These are phyloP conservation scores for Sporobolomyces phaffii DNA, from an alignment of 768 basidiomycete species.

Conservation along the genomic window DNA sequence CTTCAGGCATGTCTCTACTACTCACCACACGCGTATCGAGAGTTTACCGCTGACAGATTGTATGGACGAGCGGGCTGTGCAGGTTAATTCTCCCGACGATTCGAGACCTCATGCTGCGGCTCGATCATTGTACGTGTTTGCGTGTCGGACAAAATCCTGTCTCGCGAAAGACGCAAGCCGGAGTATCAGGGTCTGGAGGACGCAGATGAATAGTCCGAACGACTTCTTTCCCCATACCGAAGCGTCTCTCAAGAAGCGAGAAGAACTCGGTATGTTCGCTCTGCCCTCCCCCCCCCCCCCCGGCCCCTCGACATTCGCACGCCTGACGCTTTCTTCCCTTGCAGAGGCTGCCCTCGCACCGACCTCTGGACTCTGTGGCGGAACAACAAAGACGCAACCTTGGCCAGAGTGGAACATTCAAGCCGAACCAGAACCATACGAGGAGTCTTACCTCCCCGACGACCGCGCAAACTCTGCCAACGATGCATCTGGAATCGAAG, in stretches of 20 bases:
- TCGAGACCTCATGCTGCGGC: conserved; percentile 34
- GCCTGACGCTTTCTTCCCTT: no score
- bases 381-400: background rate
- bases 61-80: no score
- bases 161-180: conserved; percentile 3
- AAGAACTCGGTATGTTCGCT: conserved; percentile 12
- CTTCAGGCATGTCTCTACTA: conserved; percentile 23
- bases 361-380: background rate
- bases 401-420: conserved; percentile 30
- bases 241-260: conserved; percentile 5
- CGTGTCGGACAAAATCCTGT: conserved; percentile 26
- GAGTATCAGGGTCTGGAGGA: conserved; percentile 18
- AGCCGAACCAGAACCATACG: conserved; percentile 31
- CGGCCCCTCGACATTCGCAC: no score
- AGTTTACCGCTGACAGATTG: no score
- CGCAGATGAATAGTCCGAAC: conserved; percentile 33
- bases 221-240: conserved; percentile 33
- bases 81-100: conserved; percentile 40
- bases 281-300: background rate
- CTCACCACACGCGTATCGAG: background rate
- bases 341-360: background rate
- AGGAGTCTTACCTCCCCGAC: conserved; percentile 34
- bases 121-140: conserved; percentile 38
- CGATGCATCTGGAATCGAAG: no score
- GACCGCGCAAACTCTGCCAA: no score